Evolutionary conservation across 2,329 filamentous ascomycete species (phyloP).

Genomic region (Monosporascus sp.): DNA sequence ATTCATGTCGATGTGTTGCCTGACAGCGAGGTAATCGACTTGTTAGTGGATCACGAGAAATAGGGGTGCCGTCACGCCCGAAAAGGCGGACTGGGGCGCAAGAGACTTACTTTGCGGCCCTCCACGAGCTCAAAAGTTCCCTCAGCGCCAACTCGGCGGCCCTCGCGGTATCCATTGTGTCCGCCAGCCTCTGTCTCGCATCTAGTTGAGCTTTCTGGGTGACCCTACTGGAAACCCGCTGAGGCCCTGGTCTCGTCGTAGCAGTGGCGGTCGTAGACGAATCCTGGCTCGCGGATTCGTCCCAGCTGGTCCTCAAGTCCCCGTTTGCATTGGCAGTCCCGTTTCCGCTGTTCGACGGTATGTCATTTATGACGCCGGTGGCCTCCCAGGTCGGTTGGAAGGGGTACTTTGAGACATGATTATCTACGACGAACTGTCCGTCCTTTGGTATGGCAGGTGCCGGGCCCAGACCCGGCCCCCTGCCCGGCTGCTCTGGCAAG

Average conservation of each 20-base stretch:
- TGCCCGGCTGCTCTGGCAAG: constrained; percentile 27
- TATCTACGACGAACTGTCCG: constrained; percentile 37
- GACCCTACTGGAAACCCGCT: constrained; percentile 43
- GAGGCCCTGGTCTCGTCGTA: constrained; percentile 28
- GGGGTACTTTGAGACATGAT: constrained; percentile 49
- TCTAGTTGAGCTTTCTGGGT: constrained; percentile 60
- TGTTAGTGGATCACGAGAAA: constrained; percentile 8
- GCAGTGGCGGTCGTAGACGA: constrained; percentile 6
- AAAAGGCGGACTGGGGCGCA: not conserved
- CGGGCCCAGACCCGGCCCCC: constrained; percentile 25
- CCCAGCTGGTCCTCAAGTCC: constrained; percentile 35
- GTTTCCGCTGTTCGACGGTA: constrained; percentile 38
- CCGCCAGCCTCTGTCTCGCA: constrained; percentile 57
- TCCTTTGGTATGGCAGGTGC: constrained; percentile 38
- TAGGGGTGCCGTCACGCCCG: not conserved
- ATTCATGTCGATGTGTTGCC: constrained; percentile 50
- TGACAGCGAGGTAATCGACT: constrained; percentile 22
- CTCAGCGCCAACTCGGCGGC: constrained; percentile 81
- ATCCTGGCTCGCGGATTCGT: constrained; percentile 29
- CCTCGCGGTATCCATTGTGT: constrained; percentile 72
- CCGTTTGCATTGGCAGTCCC: constrained; percentile 29
- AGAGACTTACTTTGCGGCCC: constrained; percentile 71
- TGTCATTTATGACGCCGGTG: constrained; percentile 74
- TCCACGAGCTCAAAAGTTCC: constrained; percentile 75
- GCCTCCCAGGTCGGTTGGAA: constrained; percentile 66